Conservation (phyloP, 1,284 basidiomycete genomes). For the Microstroma glucosiphilum region DNA sequence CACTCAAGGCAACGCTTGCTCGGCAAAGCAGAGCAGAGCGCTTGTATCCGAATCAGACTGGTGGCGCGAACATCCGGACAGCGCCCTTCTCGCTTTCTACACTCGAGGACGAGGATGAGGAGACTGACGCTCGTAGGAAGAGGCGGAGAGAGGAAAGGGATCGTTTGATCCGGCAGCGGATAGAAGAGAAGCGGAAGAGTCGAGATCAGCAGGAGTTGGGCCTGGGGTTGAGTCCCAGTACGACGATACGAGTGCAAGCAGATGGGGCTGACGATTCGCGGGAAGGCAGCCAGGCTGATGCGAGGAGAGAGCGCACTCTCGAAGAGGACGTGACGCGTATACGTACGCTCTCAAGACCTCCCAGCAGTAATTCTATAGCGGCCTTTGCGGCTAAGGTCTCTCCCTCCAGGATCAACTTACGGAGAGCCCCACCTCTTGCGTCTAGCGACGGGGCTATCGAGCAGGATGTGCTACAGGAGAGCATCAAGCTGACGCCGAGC, state of each 20-base stretch:
- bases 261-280: not conserved
- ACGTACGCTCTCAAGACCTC: not conserved
- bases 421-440: no score
- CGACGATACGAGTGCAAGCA: not conserved
- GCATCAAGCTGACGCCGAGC: no score
- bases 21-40: not conserved
- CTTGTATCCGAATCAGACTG: not conserved
- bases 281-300: not conserved
- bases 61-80: not conserved
- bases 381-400: not conserved
- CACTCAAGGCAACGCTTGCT: not conserved
- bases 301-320: not conserved
- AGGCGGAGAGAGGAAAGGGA: constrained; percentile 3
- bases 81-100: no score
- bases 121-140: not conserved
- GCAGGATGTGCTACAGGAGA: no score
- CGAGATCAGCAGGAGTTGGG: not conserved
- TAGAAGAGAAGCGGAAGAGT: not conserved
- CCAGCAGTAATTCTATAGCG: not conserved
- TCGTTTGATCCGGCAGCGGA: not conserved
- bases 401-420: not conserved
- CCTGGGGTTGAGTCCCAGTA: not conserved
- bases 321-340: not conserved
- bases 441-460: no score
- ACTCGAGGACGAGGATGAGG: not conserved